A percentile compares a stretch with the other conserved stretches of the same genome.
Evolutionary conservation across 495 filamentous ascomycete species (phyloP).

Genomic region (Corynascus novoguineensis): DNA sequence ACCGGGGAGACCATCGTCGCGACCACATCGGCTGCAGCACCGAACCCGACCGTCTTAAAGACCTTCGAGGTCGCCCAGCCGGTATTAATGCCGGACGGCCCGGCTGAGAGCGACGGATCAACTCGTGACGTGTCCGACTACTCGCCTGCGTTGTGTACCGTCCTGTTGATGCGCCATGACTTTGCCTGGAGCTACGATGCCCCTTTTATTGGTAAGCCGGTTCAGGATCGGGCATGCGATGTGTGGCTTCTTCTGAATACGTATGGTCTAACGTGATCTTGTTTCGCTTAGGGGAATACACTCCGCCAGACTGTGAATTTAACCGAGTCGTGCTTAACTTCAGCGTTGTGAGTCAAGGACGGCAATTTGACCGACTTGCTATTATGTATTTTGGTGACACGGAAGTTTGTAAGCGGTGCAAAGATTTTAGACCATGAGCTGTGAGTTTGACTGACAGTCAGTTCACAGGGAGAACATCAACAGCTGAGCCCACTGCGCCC

Average conservation of each 20-base stretch:
- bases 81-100: constrained; percentile 45
- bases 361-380: constrained; percentile 76
- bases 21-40: constrained; percentile 16
- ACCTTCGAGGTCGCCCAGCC: constrained; percentile 69
- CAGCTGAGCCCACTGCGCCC: constrained; percentile 67
- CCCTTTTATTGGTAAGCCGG: constrained; percentile 66
- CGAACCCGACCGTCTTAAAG: constrained; percentile 40
- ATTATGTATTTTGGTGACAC: constrained; percentile 75
- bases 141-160: constrained; percentile 40
- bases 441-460: not conserved
- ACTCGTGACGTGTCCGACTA: constrained; percentile 17
- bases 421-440: no score
- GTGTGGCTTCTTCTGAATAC: not conserved
- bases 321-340: constrained; percentile 78
- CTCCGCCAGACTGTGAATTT: constrained; percentile 65
- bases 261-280: not conserved
- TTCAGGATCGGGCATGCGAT: not conserved
- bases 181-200: constrained; percentile 74
- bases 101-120: constrained; percentile 34
- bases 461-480: constrained; percentile 64
- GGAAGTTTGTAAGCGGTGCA: constrained; percentile 57
- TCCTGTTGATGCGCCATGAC: constrained; percentile 61
- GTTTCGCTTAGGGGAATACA: constrained; percentile 51
- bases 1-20: constrained; percentile 2
- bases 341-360: constrained; percentile 66